These are phyloP conservation scores for Microcyclosporella mali DNA, from an alignment of 2,329 filamentous ascomycete species.

Conservation along the genomic window DNA sequence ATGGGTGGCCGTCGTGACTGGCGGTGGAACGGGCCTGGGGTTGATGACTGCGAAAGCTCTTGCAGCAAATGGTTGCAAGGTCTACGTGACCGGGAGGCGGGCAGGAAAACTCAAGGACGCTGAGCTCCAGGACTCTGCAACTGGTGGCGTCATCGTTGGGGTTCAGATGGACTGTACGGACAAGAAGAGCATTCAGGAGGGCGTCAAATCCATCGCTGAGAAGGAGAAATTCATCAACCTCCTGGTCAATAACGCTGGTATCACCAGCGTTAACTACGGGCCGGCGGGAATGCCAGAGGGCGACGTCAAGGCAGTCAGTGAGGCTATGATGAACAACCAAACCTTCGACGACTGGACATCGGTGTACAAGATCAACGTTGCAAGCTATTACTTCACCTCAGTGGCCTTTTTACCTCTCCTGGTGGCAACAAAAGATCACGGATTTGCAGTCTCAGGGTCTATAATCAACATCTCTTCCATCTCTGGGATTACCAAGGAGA, in stretches of 20 bases:
- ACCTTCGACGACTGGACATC: slow-evolving; percentile 39
- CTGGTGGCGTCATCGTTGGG: slow-evolving; percentile 50
- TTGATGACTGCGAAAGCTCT: slow-evolving; percentile 45
- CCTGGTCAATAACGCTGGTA: slow-evolving; percentile 30
- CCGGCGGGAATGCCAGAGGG: slow-evolving; percentile 20
- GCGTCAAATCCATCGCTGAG: slow-evolving; percentile 21
- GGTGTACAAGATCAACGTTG: slow-evolving; percentile 42
- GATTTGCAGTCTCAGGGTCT: slow-evolving; percentile 36
- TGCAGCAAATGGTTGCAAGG: slow-evolving; percentile 43
- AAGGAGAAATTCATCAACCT: slow-evolving; percentile 30
- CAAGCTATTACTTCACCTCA: slow-evolving; percentile 41
- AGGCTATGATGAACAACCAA: slow-evolving; percentile 40
- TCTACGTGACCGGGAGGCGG: slow-evolving; percentile 45
- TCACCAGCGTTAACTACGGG: slow-evolving; percentile 25
- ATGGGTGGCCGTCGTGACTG: slow-evolving; percentile 40
- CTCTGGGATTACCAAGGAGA: slow-evolving; percentile 40
- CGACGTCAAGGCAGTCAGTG: slow-evolving; percentile 52
- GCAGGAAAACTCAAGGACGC: slow-evolving; percentile 40
- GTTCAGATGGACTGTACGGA: slow-evolving; percentile 31
- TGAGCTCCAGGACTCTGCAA: slow-evolving; percentile 49
- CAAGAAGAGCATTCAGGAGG: slow-evolving; percentile 25
- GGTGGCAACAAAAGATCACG: slow-evolving; percentile 37
- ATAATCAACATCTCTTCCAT: slow-evolving; percentile 44
- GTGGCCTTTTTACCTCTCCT: slow-evolving; percentile 42
- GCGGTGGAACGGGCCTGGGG: slow-evolving; percentile 42